These are phyloP conservation scores for Globisporangium spinosum DNA, from an alignment of 352 stramenopile species.

Conservation along the genomic window DNA sequence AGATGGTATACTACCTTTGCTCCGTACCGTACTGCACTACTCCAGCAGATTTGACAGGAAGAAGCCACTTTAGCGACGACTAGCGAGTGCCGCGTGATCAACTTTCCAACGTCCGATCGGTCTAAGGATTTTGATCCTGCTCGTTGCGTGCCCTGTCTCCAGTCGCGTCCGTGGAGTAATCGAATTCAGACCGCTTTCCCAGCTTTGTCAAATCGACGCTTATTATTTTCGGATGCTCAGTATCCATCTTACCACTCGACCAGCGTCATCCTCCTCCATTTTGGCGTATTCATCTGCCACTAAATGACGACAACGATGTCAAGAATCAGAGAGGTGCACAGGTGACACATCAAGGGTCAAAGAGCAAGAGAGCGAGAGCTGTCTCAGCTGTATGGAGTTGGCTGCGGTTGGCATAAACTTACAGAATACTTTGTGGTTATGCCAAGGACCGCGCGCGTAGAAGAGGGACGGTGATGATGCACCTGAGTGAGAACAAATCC, in stretches of 20 bases:
- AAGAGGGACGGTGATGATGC: background rate
- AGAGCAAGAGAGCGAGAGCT: background rate
- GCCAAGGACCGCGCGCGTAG: background rate
- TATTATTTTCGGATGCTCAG: background rate
- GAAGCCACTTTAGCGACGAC: background rate
- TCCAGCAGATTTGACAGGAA: background rate
- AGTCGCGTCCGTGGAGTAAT: background rate
- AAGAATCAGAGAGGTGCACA: background rate
- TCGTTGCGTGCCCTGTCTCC: background rate
- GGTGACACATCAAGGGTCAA: background rate
- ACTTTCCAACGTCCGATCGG: background rate
- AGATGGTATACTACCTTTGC: too few species aligned
- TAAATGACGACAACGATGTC: background rate
- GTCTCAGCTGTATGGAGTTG: background rate
- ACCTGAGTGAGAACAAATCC: background rate
- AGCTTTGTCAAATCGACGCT: background rate
- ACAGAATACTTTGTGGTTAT: background rate
- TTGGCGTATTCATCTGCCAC: background rate
- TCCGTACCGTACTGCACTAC: too few species aligned
- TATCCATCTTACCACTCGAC: background rate
- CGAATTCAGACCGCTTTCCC: background rate
- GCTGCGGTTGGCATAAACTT: background rate
- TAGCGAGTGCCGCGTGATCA: background rate
- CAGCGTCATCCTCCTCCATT: background rate
- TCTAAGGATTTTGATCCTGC: background rate